phyloP scores from a whole-genome alignment of 2,329 filamentous ascomycete genomes.

The Phaeophleospora eucalypticola region DNA sequence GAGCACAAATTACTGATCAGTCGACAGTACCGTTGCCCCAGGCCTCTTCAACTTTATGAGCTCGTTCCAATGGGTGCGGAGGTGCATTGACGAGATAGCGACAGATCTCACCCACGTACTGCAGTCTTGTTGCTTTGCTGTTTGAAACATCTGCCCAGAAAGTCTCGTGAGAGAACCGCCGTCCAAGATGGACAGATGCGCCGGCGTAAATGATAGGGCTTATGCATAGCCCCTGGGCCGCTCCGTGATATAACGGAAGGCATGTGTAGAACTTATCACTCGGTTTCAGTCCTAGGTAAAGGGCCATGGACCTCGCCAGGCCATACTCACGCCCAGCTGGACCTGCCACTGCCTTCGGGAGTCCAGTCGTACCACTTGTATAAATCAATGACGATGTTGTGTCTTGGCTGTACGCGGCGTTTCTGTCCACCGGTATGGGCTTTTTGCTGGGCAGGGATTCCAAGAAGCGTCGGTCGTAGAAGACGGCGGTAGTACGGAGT shows the following conservation, averaged over 20 bases:
- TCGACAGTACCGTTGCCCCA: too few species aligned
- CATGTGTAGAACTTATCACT: slow-evolving; percentile 54
- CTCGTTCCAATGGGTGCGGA: slow-evolving; percentile 62
- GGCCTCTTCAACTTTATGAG: slow-evolving; percentile 65
- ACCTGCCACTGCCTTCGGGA: slow-evolving; percentile 37
- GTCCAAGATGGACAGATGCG: slow-evolving; percentile 66
- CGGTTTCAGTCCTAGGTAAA: slow-evolving; percentile 55
- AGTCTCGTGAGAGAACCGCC: slow-evolving; percentile 68
- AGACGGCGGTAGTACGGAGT: too few species aligned
- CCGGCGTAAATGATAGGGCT: slow-evolving; percentile 56
- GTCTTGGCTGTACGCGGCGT: slow-evolving; percentile 8
- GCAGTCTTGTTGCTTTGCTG: slow-evolving; percentile 66
- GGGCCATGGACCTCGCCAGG: slow-evolving; percentile 56
- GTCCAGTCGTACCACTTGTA: slow-evolving; percentile 75
- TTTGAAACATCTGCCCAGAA: slow-evolving; percentile 74
- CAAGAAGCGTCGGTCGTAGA: too few species aligned
- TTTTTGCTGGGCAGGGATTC: too few species aligned
- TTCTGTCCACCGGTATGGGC: slow-evolving; percentile 22
- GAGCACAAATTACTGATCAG: too few species aligned
- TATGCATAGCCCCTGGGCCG: slow-evolving; percentile 63
- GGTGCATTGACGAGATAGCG: slow-evolving; percentile 70
- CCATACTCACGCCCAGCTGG: slow-evolving; percentile 20
- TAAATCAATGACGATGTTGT: slow-evolving; percentile 72
- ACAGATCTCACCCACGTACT: slow-evolving; percentile 83
- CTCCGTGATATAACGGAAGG: slow-evolving; percentile 84